A percentile compares a stretch with the other conserved stretches of the same genome.
Evolutionary conservation across 257 asterid species (phyloP).

Genomic region (Jasminum sambac): DNA sequence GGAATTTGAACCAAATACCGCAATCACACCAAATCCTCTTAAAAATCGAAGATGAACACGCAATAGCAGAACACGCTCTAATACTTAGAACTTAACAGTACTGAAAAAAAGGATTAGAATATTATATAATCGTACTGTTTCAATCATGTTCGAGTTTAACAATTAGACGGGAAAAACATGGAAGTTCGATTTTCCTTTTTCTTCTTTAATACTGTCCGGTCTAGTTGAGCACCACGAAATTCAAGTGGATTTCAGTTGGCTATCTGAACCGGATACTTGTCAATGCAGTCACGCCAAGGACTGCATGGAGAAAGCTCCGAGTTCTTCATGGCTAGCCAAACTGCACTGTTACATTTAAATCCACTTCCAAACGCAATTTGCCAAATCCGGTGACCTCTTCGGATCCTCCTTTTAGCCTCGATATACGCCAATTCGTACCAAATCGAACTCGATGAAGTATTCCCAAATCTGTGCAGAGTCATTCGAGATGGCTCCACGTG

Average conservation of each 20-base stretch:
- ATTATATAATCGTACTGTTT: background rate
- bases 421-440: constrained; percentile 49
- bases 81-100: background rate
- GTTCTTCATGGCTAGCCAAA: constrained; percentile 41
- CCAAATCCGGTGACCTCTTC: constrained; percentile 42
- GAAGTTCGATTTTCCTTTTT: background rate
- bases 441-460: constrained; percentile 50
- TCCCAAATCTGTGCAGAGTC: constrained; percentile 48
- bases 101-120: background rate
- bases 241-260: background rate
- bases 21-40: background rate
- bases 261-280: constrained; percentile 35
- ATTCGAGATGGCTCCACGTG: constrained; percentile 43
- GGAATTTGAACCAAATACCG: no score
- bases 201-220: background rate
- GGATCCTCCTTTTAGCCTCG: constrained; percentile 44
- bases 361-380: constrained; percentile 57
- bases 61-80: background rate
- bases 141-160: background rate
- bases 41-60: background rate
- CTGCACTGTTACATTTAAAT: constrained; percentile 52
- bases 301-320: constrained; percentile 35
- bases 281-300: constrained; percentile 46
- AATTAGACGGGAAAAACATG: no score
- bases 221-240: background rate